Evolutionary conservation across 2,329 filamentous ascomycete species (phyloP), one percentile per base, ranked within the genome.

Genomic region (Botryosphaeria dothidea): DNA sequence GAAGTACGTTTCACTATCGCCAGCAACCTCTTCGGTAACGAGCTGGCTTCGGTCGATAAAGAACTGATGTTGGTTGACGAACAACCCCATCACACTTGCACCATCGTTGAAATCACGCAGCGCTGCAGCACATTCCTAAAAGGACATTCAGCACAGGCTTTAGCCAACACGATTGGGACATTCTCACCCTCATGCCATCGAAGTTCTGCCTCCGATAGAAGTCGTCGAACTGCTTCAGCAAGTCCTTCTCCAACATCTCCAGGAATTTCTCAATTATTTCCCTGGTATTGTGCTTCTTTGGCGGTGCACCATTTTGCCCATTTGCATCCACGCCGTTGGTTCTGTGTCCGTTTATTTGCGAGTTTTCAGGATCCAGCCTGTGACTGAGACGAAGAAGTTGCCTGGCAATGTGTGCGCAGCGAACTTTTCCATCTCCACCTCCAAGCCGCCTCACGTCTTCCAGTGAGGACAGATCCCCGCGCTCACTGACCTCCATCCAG

Each of bases 61-160:
- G 84, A 99, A 99, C 73, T 97, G 93, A 79, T 99, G 96, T 77
- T 99, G 95, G 75, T 99, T 99, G 74, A 99, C 94, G 77, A 98
- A 99, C 11, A 94, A 85, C 15, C 92, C 94, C 77, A 97, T 96
- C 66, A 98, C 95, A 75, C 93, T 98, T 65, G 92, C 89, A 60
- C 95, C 95, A 61, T 95, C 93, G 76, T 94, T 97, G 83, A 99
- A 99, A 78, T 98, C 95, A 75, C 95, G 86, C 67, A 99, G 83
- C 46, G 97, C 95, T 72, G 92, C 92, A 63, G 96, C 92, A 75
- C 95, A 99, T 75, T 98, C 95, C 66, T 66, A 48, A 34, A 3
- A 8, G 34, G 6, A 19, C 5, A 31, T 46, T 62, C 36, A 67
- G 36, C 43, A 58, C 5, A 4, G 19, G 41, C 11, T 17, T 34